These are phyloP conservation scores for Emergomyces pasteurianus DNA, from an alignment of 2,329 filamentous ascomycete genomes.

Conservation along the genomic window DNA sequence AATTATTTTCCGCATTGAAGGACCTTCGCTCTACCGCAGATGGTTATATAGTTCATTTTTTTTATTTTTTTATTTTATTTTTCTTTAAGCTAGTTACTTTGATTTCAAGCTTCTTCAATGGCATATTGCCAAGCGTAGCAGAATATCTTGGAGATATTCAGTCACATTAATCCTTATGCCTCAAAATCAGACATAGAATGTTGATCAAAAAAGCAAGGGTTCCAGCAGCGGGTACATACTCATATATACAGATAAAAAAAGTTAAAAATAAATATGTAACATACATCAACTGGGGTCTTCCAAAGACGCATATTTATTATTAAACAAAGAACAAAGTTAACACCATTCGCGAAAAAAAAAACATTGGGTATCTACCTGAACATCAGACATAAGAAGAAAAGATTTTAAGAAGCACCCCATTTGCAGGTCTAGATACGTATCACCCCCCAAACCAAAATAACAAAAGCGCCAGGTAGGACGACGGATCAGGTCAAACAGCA, in stretches of 20 bases:
- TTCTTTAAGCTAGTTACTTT: too few relatives aligned
- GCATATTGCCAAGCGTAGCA: background rate
- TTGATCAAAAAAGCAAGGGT: background rate
- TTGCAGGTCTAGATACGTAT: background rate
- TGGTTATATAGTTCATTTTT: background rate
- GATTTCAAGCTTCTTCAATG: too few relatives aligned
- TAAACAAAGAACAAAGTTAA: background rate
- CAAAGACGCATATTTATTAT: too few relatives aligned
- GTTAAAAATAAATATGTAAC: background rate
- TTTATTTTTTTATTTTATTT: too few relatives aligned
- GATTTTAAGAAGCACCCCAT: background rate
- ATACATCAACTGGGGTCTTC: background rate
- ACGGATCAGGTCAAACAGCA: background rate
- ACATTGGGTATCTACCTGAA: constrained; percentile 1
- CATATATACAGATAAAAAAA: constrained; percentile 12
- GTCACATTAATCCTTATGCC: too few relatives aligned
- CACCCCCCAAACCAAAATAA: background rate
- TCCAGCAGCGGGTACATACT: constrained; percentile 3
- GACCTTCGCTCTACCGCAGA: background rate
- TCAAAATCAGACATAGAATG: background rate
- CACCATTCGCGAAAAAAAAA: background rate
- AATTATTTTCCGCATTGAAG: background rate
- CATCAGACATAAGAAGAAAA: background rate
- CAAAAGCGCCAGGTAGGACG: background rate
- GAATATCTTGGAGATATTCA: background rate